Evolutionary conservation across 2,329 filamentous ascomycete genomes (phyloP).

Genomic region (Teratosphaeria zuluensis): DNA sequence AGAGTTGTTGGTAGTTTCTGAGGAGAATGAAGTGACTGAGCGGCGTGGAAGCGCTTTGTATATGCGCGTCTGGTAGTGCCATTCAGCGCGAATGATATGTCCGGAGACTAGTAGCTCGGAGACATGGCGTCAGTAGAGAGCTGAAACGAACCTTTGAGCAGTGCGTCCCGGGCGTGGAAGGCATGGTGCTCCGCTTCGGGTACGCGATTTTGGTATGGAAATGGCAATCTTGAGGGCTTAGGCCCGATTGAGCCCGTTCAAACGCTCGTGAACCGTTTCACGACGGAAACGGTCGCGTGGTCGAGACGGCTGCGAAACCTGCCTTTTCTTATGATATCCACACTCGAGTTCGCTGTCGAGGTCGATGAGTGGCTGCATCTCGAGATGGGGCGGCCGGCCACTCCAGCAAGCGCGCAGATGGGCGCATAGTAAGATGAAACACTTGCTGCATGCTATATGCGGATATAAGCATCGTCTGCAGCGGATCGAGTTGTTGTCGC

Average conservation of each 20-base stretch:
- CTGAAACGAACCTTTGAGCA: slow-evolving; percentile 21
- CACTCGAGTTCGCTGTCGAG: slow-evolving; percentile 2
- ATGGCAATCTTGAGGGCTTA: background rate
- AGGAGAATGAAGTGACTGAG: slow-evolving; percentile 9
- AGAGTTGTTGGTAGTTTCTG: slow-evolving; percentile 16
- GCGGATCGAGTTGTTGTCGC: background rate
- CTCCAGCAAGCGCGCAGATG: slow-evolving; percentile 12
- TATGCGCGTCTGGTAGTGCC: slow-evolving; percentile 13
- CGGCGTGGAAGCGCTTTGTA: slow-evolving; percentile 10
- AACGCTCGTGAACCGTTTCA: slow-evolving; percentile 6
- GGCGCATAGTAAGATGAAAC: slow-evolving; percentile 25
- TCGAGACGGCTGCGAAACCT: slow-evolving; percentile 7
- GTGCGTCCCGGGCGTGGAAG: slow-evolving; percentile 6
- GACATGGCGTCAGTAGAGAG: slow-evolving; percentile 12
- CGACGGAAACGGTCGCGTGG: slow-evolving; percentile 1
- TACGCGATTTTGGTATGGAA: background rate
- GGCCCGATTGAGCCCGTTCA: background rate
- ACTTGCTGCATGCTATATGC: slow-evolving; percentile 7
- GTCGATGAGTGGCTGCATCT: slow-evolving; percentile 13
- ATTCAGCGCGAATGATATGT: background rate
- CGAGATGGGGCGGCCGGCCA: slow-evolving; percentile 8
- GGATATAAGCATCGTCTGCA: slow-evolving; percentile 4
- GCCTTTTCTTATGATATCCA: slow-evolving; percentile 5
- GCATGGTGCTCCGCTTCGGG: background rate
- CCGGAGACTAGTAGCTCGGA: background rate